Evolutionary conservation across 306 rosid species (phyloP).

Genomic region (Vigna mungo): DNA sequence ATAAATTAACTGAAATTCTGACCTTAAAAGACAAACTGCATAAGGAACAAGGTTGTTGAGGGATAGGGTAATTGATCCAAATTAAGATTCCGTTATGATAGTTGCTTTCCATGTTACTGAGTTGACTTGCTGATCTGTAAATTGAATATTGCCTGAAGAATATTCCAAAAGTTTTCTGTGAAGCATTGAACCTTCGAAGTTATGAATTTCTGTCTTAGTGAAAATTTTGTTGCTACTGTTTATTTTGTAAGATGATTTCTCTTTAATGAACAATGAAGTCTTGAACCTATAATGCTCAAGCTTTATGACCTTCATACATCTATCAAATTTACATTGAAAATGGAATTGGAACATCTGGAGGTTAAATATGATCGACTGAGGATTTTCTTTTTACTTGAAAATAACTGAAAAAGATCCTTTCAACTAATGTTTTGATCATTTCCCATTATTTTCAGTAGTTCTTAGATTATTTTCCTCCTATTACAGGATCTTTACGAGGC

Average conservation of each 20-base stretch:
- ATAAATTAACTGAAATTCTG: background rate
- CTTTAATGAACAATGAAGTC: slow-evolving; percentile 1
- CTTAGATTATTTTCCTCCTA: slow-evolving; percentile 25
- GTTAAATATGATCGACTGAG: slow-evolving; percentile 20
- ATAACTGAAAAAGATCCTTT: slow-evolving; percentile 19
- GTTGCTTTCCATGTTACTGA: background rate
- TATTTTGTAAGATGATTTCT: slow-evolving; percentile 11
- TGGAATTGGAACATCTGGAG: slow-evolving; percentile 20
- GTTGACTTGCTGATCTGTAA: slow-evolving; percentile 7
- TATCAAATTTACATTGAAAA: background rate
- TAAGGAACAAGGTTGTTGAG: background rate
- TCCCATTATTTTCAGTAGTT: slow-evolving; percentile 21
- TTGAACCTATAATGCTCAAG: background rate
- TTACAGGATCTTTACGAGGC: slow-evolving; percentile 70
- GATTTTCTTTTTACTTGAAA: slow-evolving; percentile 29
- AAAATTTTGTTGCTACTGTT: background rate
- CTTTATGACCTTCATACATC: background rate
- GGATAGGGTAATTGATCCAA: background rate
- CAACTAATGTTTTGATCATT: slow-evolving; percentile 1
- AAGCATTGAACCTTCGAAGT: slow-evolving; percentile 1
- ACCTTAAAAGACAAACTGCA: background rate
- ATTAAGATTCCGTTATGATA: background rate
- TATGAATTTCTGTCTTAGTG: background rate
- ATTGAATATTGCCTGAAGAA: background rate
- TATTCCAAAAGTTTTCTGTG: background rate